Evolutionary conservation across 2,329 filamentous ascomycete species (phyloP).

Genomic region (Colletotrichum sp.): DNA sequence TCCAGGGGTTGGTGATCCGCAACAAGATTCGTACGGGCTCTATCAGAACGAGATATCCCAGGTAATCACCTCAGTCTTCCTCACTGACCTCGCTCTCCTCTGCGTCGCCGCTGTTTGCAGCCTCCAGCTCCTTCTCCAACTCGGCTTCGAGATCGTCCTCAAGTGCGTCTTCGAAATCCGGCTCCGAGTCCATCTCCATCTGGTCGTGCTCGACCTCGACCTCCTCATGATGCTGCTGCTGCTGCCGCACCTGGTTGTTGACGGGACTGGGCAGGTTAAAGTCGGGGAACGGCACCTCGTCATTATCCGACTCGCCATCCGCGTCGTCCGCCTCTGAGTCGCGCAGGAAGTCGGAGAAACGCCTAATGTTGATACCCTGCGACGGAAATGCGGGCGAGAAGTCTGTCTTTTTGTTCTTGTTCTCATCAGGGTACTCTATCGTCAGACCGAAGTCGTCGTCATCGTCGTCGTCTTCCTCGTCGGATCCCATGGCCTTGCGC

Average conservation of each 20-base stretch:
- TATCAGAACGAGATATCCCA: not conserved
- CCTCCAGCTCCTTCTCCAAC: conserved; percentile 58
- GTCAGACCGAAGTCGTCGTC: conserved; percentile 63
- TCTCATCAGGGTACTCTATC: conserved; percentile 63
- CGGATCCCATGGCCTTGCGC: conserved; percentile 41
- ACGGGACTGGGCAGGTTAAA: conserved; percentile 61
- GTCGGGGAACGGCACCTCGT: conserved; percentile 42
- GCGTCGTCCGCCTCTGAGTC: conserved; percentile 51
- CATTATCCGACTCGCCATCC: conserved; percentile 52
- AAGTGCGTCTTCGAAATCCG: conserved; percentile 41
- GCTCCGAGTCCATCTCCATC: conserved; percentile 29
- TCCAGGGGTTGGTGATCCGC: not conserved
- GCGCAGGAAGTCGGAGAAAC: conserved; percentile 59
- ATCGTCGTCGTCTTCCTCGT: conserved; percentile 59
- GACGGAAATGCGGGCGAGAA: conserved; percentile 56
- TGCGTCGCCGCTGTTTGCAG: conserved; percentile 44
- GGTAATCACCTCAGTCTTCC: conserved; percentile 53
- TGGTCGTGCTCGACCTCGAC: conserved; percentile 25
- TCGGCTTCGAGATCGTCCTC: conserved; percentile 62
- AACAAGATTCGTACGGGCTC: not conserved
- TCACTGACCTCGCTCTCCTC: conserved; percentile 72
- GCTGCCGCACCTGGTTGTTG: conserved; percentile 38
- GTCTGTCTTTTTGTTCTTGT: conserved; percentile 36
- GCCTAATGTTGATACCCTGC: conserved; percentile 37
- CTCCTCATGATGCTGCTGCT: conserved; percentile 27